Conservation (phyloP, 768 basidiomycete genomes). For the Trametes maxima region DNA sequence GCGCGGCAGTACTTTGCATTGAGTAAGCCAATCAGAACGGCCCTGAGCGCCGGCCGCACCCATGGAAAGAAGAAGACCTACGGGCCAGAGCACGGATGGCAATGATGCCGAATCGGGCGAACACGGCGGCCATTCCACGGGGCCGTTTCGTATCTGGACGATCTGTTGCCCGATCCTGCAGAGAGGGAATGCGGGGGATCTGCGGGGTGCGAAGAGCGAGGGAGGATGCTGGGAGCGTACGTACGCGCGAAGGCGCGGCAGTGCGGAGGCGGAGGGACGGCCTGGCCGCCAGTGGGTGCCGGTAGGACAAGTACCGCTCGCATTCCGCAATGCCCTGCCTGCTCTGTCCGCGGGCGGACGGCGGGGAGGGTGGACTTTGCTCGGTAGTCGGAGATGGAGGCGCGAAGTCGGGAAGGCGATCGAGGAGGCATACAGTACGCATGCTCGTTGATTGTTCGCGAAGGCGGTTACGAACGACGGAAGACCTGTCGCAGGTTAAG, state of each 20-base stretch:
- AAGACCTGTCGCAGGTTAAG: slow-evolving; percentile 14
- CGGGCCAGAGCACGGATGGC: background rate
- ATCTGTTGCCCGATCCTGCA: slow-evolving; percentile 8
- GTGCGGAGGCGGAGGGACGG: background rate
- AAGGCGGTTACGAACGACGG: slow-evolving; percentile 1
- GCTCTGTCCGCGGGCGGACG: background rate
- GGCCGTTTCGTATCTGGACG: slow-evolving; percentile 8
- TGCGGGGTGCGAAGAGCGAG: slow-evolving; percentile 6
- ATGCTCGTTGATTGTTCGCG: slow-evolving; percentile 7
- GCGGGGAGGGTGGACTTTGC: slow-evolving; percentile 6
- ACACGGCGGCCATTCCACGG: background rate
- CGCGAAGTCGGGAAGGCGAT: slow-evolving; percentile 5
- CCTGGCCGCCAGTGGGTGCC: background rate
- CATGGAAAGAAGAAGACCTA: slow-evolving; percentile 12
- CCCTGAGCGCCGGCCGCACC: slow-evolving; percentile 14
- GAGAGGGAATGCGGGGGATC: slow-evolving; percentile 17
- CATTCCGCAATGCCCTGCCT: background rate
- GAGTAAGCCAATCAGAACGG: slow-evolving; percentile 19
- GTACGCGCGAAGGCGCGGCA: background rate
- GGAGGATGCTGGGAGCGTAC: background rate
- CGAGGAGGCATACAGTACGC: slow-evolving; percentile 4
- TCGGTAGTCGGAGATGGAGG: slow-evolving; percentile 17
- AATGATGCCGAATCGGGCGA: slow-evolving; percentile 11
- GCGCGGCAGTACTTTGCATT: background rate
- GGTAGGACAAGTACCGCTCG: background rate